Percentiles rank a stretch among this genome's conserved stretches.
Evolutionary conservation across 2,329 filamentous ascomycete species (phyloP).

Genomic region (Penicillium sp.): DNA sequence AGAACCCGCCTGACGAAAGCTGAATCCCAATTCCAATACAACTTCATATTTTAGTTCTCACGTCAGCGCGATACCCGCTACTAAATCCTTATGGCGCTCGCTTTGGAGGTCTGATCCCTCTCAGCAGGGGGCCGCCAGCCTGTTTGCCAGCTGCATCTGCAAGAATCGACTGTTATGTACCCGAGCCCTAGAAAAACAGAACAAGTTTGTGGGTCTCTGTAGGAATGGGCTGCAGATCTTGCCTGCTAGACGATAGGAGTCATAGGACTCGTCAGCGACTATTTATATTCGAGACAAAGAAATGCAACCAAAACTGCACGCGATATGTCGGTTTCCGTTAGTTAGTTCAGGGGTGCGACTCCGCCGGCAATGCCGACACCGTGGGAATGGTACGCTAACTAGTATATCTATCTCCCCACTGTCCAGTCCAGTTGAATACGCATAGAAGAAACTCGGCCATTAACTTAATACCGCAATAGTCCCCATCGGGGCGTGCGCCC

Average conservation of each 20-base stretch:
- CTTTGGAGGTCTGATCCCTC: neutral
- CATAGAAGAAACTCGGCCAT: neutral
- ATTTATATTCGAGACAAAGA: neutral
- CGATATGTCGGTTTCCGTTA: neutral
- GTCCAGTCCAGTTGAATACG: neutral
- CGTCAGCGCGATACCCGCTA: neutral
- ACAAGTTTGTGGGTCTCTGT: too few species aligned
- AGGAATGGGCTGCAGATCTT: neutral
- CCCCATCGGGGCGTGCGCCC: neutral
- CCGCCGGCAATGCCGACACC: neutral
- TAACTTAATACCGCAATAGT: neutral
- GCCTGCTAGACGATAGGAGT: neutral
- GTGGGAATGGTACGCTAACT: neutral
- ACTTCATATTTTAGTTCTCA: neutral
- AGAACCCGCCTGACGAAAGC: neutral
- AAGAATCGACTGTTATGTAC: neutral
- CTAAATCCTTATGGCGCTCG: neutral
- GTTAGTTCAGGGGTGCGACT: neutral
- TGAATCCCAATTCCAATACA: neutral
- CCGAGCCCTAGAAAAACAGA: too few species aligned
- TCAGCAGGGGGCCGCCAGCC: neutral
- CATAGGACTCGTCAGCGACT: neutral
- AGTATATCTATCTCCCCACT: neutral
- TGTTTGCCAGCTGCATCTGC: neutral
- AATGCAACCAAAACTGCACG: neutral